A percentile compares a stretch with the other conserved stretches of the same genome.
Conservation (phyloP, 116 monocot species). For the Papilionanthe hybrid region DNA sequence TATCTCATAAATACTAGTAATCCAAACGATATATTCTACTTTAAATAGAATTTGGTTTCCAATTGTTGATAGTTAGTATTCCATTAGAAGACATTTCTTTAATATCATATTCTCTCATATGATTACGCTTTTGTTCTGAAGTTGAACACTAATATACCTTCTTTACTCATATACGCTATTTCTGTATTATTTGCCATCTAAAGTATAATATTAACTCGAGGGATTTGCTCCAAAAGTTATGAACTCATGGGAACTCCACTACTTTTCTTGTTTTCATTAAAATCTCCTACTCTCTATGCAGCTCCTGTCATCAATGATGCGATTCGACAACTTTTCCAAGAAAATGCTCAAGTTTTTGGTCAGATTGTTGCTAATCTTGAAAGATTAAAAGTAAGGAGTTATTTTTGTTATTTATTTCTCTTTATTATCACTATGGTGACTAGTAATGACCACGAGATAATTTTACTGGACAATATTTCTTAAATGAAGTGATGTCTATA, state of each 20-base stretch:
- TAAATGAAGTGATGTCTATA: neutral
- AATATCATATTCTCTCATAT: neutral
- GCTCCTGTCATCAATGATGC: slow-evolving; percentile 14
- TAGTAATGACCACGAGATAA: neutral
- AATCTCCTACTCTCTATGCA: neutral
- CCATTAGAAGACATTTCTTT: neutral
- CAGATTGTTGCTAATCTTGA: slow-evolving; percentile 14
- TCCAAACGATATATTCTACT: neutral
- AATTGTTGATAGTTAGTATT: neutral
- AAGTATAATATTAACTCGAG: neutral
- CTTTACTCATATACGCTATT: neutral
- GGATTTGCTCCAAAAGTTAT: neutral
- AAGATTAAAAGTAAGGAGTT: slow-evolving; percentile 12
- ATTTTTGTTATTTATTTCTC: neutral
- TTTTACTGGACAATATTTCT: neutral
- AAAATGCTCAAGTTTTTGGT: slow-evolving; percentile 10
- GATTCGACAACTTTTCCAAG: slow-evolving; percentile 10
- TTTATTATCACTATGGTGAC: slow-evolving; percentile 1
- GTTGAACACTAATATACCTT: neutral
- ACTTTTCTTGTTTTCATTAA: neutral
- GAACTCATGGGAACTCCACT: neutral
- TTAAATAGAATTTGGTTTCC: neutral
- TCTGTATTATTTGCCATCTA: neutral
- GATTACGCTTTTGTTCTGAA: neutral
- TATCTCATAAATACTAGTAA: too few species aligned